phyloP scores from a whole-genome alignment of 169 alveolate species.

The Perkinsus olseni region DNA sequence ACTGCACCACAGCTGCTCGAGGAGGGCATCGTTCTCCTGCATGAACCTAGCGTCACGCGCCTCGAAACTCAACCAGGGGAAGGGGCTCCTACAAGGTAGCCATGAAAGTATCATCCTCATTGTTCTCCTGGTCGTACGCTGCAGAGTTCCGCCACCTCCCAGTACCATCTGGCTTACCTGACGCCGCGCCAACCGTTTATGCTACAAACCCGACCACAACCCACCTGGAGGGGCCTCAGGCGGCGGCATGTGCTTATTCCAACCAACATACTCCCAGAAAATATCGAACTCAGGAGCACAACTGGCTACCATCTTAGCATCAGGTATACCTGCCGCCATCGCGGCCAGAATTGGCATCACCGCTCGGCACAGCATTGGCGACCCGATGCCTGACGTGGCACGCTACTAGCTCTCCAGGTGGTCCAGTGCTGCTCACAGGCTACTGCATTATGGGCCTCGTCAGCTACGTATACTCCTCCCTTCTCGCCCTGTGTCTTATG shows the following conservation, averaged over 20 bases:
- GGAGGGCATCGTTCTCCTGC: not conserved
- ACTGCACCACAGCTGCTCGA: conserved; percentile 1
- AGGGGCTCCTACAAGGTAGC: not conserved
- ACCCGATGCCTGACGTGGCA: not conserved
- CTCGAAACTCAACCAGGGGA: not conserved
- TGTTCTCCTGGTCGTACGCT: not conserved
- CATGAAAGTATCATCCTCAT: not conserved
- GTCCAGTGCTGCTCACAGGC: not conserved
- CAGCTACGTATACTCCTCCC: not conserved
- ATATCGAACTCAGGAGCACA: not conserved
- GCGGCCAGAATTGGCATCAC: not conserved
- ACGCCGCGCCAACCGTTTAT: not conserved
- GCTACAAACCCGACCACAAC: not conserved
- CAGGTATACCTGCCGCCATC: not conserved
- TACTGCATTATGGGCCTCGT: not conserved
- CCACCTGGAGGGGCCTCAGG: not conserved
- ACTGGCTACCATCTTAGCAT: not conserved
- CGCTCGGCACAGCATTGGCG: not conserved
- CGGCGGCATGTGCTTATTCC: not conserved
- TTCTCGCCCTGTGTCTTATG: not conserved
- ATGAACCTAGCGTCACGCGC: not conserved
- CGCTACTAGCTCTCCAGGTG: not conserved
- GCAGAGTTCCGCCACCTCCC: not conserved
- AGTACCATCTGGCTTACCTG: not conserved
- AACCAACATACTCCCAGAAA: not conserved